Conservation (phyloP, 352 stramenopile genomes). For the Globisporangium paroecandrum region DNA sequence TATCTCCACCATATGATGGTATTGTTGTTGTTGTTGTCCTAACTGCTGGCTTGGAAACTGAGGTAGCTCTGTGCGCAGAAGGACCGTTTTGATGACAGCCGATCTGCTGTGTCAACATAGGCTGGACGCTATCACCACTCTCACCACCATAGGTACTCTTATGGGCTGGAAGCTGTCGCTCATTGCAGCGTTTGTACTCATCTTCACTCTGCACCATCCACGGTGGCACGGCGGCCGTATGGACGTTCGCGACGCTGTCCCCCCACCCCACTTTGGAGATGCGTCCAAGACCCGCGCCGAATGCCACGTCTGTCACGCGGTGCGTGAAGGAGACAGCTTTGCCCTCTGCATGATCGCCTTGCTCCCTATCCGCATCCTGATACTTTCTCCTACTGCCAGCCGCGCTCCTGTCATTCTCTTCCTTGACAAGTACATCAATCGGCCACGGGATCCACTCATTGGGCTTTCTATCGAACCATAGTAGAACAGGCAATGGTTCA, state of each 20-base stretch:
- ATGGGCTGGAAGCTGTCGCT: conserved; percentile 12
- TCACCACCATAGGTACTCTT: not conserved
- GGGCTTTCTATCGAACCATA: conserved; percentile 21
- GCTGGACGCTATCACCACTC: not conserved
- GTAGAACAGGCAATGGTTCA: not conserved
- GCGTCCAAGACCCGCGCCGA: conserved; percentile 36
- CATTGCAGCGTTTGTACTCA: conserved; percentile 65
- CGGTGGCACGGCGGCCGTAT: conserved; percentile 57
- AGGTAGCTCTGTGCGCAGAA: not conserved
- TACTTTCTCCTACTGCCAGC: not conserved
- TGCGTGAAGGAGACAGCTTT: conserved; percentile 20
- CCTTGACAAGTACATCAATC: conserved; percentile 53
- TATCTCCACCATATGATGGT: conserved; percentile 2
- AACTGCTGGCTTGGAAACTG: not conserved
- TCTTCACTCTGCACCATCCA: conserved; percentile 74
- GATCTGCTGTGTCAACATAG: not conserved
- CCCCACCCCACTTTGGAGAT: conserved; percentile 46
- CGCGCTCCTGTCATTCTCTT: conserved; percentile 28
- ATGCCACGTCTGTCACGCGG: conserved; percentile 47
- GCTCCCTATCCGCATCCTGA: not conserved
- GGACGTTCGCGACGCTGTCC: conserved; percentile 48
- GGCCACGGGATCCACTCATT: conserved; percentile 48
- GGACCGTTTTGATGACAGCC: not conserved
- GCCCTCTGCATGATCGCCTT: not conserved
- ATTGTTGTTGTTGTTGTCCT: not conserved